Percentiles rank a stretch among this genome's conserved stretches.
These are phyloP conservation scores for Ascoidea asiatica DNA, from an alignment of 805 yeast species.

Conservation along the genomic window DNA sequence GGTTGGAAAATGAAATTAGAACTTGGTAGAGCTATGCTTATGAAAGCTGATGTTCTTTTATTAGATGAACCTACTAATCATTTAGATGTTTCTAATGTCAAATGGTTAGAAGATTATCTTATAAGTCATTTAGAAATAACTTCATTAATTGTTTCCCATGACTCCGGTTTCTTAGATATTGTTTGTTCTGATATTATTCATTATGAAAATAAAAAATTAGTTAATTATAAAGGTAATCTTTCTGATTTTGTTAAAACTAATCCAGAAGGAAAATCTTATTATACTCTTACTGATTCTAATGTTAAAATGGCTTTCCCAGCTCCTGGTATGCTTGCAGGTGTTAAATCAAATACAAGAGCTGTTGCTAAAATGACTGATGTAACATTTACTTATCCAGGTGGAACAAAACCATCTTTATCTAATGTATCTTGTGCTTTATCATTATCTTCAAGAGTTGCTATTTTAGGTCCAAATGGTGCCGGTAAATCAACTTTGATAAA, in stretches of 20 bases:
- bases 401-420: constrained; percentile 64
- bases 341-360: constrained; percentile 85
- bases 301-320: constrained; percentile 98
- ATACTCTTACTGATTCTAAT: constrained; percentile 82
- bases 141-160: constrained; percentile 93
- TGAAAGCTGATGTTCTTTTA: constrained; percentile 89
- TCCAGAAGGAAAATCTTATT: constrained; percentile 95
- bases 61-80: constrained; percentile 98
- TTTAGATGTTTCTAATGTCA: constrained; percentile 85
- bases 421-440: constrained; percentile 85
- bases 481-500: constrained; percentile 96
- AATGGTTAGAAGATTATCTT: constrained; percentile 88
- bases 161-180: constrained; percentile 87
- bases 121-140: constrained; percentile 76
- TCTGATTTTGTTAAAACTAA: constrained; percentile 82
- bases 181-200: constrained; percentile 96
- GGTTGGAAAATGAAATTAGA: constrained; percentile 99
- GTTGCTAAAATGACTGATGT: constrained; percentile 82
- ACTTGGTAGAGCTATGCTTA: constrained; percentile 96
- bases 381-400: constrained; percentile 83
- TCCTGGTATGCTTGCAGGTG: constrained; percentile 96
- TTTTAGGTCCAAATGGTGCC: constrained; percentile 97
- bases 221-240: constrained; percentile 90
- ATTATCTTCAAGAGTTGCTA: constrained; percentile 91
- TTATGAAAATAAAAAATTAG: constrained; percentile 89